phyloP scores from a whole-genome alignment of 2,329 filamentous ascomycete species.

The Beauveria sp. region DNA sequence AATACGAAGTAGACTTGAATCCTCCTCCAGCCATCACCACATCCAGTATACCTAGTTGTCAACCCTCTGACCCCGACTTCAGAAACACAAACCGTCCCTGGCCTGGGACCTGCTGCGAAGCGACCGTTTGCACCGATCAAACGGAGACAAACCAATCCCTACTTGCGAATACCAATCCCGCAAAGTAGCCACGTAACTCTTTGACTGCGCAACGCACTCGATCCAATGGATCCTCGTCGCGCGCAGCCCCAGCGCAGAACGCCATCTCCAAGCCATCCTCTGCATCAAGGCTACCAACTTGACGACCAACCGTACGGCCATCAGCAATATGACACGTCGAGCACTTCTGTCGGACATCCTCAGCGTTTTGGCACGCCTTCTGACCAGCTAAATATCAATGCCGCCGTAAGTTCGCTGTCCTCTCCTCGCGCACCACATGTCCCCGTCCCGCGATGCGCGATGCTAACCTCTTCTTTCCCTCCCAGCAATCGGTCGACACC shows the following conservation, averaged over 20 bases:
- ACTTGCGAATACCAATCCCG: no score
- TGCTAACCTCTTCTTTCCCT: neutral
- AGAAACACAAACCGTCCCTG: neutral
- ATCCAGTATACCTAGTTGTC: neutral
- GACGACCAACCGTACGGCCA: constrained; percentile 66
- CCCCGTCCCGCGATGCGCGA: neutral
- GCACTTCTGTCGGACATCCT: constrained; percentile 14
- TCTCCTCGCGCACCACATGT: neutral
- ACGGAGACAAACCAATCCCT: no score
- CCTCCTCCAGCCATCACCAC: neutral
- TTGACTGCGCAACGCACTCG: neutral
- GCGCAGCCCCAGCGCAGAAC: constrained; percentile 47
- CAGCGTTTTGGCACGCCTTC: constrained; percentile 49
- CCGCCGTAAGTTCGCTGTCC: constrained; percentile 57
- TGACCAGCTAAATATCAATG: constrained; percentile 75
- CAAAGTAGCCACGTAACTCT: neutral
- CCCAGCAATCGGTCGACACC: constrained; percentile 44
- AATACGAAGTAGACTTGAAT: no score
- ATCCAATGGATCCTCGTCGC: constrained; percentile 5
- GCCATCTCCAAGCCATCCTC: constrained; percentile 69
- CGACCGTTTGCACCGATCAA: no score
- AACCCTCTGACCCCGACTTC: neutral
- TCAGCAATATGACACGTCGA: constrained; percentile 19
- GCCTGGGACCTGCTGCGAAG: neutral
- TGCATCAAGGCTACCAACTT: constrained; percentile 70